Evolutionary conservation across 768 basidiomycete genomes (phyloP).

Genomic region (Tulasnella sp.): DNA sequence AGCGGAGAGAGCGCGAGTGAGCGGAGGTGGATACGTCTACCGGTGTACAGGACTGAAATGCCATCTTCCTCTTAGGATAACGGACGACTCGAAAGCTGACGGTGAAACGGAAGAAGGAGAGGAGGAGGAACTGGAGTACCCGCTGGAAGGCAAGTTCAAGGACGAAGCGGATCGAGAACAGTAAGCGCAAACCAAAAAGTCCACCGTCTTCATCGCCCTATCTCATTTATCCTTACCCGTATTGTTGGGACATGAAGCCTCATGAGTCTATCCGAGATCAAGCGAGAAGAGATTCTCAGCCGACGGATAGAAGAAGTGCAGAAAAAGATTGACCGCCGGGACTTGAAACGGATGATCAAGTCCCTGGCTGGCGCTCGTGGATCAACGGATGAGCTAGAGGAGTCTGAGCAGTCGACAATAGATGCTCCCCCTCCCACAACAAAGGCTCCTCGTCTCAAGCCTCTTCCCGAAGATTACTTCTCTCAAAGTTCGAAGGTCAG

Average conservation of each 20-base stretch:
- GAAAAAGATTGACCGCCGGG: constrained; percentile 57
- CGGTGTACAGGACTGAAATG: constrained; percentile 31
- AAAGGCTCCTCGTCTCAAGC: too few species aligned
- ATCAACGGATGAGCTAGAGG: constrained; percentile 43
- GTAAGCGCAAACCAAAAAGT: constrained; percentile 41
- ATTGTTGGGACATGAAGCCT: constrained; percentile 45
- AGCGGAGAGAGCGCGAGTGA: constrained; percentile 70
- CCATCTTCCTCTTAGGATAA: background rate
- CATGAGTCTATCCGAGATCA: constrained; percentile 72
- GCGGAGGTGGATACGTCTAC: constrained; percentile 26
- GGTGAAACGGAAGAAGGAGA: constrained; percentile 55
- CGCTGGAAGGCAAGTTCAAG: constrained; percentile 83
- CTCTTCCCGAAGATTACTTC: too few species aligned
- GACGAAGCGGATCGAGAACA: constrained; percentile 74
- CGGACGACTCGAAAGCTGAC: constrained; percentile 38
- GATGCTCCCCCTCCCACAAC: too few species aligned
- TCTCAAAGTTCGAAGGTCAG: too few species aligned
- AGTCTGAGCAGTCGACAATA: too few species aligned
- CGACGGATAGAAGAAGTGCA: constrained; percentile 75
- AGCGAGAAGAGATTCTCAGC: constrained; percentile 80
- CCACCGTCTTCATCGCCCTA: background rate
- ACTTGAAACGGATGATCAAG: constrained; percentile 65
- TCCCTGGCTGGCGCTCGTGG: constrained; percentile 43
- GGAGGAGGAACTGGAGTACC: constrained; percentile 61
- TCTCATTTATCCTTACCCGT: background rate